These are phyloP conservation scores for Umbelopsis sp. DNA, from an alignment of 192 early-diverging fungal genomes.

Conservation along the genomic window DNA sequence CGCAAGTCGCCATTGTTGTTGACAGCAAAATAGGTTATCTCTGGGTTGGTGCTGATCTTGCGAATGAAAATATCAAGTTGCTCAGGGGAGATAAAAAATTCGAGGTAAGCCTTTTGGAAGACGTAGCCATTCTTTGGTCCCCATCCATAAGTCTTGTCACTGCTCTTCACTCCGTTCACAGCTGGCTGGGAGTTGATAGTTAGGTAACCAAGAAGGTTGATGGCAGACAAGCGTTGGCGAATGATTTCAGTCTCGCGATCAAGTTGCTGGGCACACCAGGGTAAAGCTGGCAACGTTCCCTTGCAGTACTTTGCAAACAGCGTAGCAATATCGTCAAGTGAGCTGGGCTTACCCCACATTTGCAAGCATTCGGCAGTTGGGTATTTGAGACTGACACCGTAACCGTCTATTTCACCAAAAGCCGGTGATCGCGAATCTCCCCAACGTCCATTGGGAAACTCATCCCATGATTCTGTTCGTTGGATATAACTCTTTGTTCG, in stretches of 20 bases:
- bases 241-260: slow-evolving; percentile 79
- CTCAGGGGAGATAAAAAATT: slow-evolving; percentile 89
- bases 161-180: slow-evolving; percentile 84
- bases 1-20: slow-evolving; percentile 84
- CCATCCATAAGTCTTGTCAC: slow-evolving; percentile 86
- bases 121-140: slow-evolving; percentile 95
- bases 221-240: slow-evolving; percentile 62
- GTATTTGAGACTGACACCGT: slow-evolving; percentile 71
- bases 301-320: slow-evolving; percentile 83
- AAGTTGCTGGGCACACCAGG: slow-evolving; percentile 88
- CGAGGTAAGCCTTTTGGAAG: slow-evolving; percentile 96
- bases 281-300: slow-evolving; percentile 73
- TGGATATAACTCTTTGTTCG: slow-evolving; percentile 88
- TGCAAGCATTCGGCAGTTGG: slow-evolving; percentile 50
- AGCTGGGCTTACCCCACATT: slow-evolving; percentile 77
- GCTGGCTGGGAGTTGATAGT: slow-evolving; percentile 97
- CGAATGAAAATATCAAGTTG: slow-evolving; percentile 65
- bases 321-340: slow-evolving; percentile 64
- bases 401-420: slow-evolving; percentile 69
- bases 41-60: slow-evolving; percentile 58
- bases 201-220: slow-evolving; percentile 86
- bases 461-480: slow-evolving; percentile 88
- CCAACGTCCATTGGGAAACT: slow-evolving; percentile 99
- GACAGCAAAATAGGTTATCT: slow-evolving; percentile 88
- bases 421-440: slow-evolving; percentile 92